Base-by-base conservation (phyloP, 352 stramenopile genomes). In the Pythium sukuiense region DNA sequence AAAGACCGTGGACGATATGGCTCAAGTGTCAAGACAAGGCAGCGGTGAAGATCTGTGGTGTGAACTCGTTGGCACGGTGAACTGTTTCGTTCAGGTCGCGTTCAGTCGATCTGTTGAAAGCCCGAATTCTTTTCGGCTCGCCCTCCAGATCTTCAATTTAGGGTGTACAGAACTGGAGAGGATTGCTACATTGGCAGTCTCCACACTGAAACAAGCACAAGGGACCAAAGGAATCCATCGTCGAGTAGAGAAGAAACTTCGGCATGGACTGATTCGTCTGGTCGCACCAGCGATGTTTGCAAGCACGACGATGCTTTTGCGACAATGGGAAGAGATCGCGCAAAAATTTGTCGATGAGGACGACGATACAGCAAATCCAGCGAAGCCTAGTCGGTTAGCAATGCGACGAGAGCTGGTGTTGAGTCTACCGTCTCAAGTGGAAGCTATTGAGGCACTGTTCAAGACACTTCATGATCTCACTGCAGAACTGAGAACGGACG, bases 391-490 rank as follows among this genome's bases (percentile, higher is more conserved):
- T 41, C 26, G 26, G 26, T 20, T 58, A 16, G 37, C 8, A 37
- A 49, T 66, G 18, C 49, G 55, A 48, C 33, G 20, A 20, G 56
- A 61, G 16, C 45, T 66, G 2, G 65, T 32, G 0, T 54, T 18
- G 9, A 80, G 55, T 30, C 73, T 43, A 24, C 63, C 58, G 56
- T 54, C 39, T 3, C 14, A 76, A 33, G 63, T 73, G 1, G 59
- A 67, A 0, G 71, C 69, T 32, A 32, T 89, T 29, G 39, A 71
- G 26, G 48, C 67, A 12, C 59, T 92, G 3, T 70, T 87, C 39
- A 59, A 66, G 16, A 70, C 60, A 29, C 58, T 93, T 52, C 57
- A 76, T 30, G 18, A 46, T 18, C 54, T 92, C 0, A 60, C 76
- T 9, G 53, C 30, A 0, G 61, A 65, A 45, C 39, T 90, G 61